Conservation (phyloP, 2,329 filamentous ascomycete genomes). For the Pseudogymnoascus sp. region DNA sequence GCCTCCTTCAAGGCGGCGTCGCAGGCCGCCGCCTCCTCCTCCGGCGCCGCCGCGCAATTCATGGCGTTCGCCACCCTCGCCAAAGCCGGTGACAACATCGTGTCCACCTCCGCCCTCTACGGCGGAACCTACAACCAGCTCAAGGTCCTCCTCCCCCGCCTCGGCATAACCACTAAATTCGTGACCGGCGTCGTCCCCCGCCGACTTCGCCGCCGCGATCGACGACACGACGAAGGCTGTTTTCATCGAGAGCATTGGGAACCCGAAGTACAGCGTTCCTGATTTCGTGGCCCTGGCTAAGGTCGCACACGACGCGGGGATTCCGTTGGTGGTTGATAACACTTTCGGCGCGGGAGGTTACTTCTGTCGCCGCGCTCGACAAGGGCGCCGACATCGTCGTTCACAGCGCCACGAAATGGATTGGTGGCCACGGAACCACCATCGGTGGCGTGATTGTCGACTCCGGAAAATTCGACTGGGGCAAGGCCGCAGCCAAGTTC, state of each 20-base stretch:
- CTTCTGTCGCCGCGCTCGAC: conserved; percentile 76
- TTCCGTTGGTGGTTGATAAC: conserved; percentile 70
- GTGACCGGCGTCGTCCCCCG: conserved; percentile 71
- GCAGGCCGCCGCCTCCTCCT: conserved; percentile 78
- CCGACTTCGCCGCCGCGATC: conserved; percentile 74
- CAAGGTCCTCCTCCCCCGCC: conserved; percentile 81
- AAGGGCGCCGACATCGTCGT: conserved; percentile 92
- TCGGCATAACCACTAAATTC: conserved; percentile 86
- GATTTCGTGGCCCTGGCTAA: conserved; percentile 83
- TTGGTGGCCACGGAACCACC: conserved; percentile 89
- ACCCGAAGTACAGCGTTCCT: conserved; percentile 87
- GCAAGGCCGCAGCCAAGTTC: conserved; percentile 74
- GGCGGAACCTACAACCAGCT: conserved; percentile 97
- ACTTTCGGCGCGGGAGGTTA: conserved; percentile 92
- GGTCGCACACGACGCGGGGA: conserved; percentile 61
- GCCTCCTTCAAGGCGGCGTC: conserved; percentile 86
- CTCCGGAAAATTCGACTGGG: conserved; percentile 91
- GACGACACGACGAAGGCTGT: conserved; percentile 91
- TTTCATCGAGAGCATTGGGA: conserved; percentile 88
- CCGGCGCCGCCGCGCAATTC: conserved; percentile 88
- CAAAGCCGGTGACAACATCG: conserved; percentile 83
- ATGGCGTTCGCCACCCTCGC: conserved; percentile 82
- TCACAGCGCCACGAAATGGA: conserved; percentile 95
- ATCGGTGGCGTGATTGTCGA: conserved; percentile 83
- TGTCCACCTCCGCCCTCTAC: conserved; percentile 85